Percentiles rank a stretch among this genome's conserved stretches.
phyloP scores from a whole-genome alignment of 2,329 filamentous ascomycete genomes.

The Rachicladosporium sp. region DNA sequence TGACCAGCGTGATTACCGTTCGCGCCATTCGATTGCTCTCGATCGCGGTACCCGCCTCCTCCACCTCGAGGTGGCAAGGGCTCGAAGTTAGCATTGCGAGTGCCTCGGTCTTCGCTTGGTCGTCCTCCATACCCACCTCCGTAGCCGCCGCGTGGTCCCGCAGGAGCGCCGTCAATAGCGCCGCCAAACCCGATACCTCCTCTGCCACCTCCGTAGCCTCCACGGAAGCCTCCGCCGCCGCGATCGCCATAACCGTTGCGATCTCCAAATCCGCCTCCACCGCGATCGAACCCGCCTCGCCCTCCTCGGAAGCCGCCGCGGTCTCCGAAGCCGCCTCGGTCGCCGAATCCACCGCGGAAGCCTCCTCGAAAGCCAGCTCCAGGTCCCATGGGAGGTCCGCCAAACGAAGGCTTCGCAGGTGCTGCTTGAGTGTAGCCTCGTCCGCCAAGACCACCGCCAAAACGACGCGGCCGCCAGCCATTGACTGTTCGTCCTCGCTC shows the following conservation, averaged over 20 bases:
- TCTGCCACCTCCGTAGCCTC: constrained; percentile 31
- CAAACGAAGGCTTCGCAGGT: constrained; percentile 49
- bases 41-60: constrained; percentile 35
- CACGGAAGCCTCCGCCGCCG: constrained; percentile 16
- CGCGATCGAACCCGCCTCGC: constrained; percentile 36
- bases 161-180: constrained; percentile 28
- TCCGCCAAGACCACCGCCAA: constrained; percentile 84
- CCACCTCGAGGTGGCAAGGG: constrained; percentile 59
- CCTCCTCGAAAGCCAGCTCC: constrained; percentile 41
- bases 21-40: constrained; percentile 22
- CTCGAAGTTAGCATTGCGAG: constrained; percentile 71
- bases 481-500: constrained; percentile 90
- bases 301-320: constrained; percentile 36
- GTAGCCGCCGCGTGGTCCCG: constrained; percentile 35
- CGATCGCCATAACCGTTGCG: constrained; percentile 1
- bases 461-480: constrained; percentile 82
- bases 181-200: constrained; percentile 21
- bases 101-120: constrained; percentile 28
- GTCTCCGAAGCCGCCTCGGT: constrained; percentile 20
- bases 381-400: constrained; percentile 42
- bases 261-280: constrained; percentile 12
- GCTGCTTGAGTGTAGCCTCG: constrained; percentile 82
- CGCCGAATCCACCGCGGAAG: constrained; percentile 39
- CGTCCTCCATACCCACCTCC: constrained; percentile 21
- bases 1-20: constrained; percentile 38